A percentile compares a stretch with the other conserved stretches of the same genome.
Evolutionary conservation across 2,329 filamentous ascomycete species (phyloP).

Genomic region (Neofusicoccum ribis): DNA sequence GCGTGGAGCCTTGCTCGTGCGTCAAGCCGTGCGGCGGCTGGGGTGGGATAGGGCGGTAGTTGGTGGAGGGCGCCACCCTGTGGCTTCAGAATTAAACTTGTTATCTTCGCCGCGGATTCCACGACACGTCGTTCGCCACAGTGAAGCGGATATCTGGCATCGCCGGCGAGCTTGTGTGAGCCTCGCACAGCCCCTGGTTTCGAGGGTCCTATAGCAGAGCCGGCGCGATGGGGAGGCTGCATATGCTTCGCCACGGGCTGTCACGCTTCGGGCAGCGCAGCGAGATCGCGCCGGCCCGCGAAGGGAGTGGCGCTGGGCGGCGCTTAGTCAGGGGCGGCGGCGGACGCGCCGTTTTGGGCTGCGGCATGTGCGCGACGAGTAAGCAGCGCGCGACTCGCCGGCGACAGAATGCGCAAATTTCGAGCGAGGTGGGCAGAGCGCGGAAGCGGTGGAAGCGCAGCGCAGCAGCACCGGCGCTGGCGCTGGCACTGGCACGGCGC

Average conservation of each 20-base stretch:
- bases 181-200: constrained; percentile 1
- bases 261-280: background rate
- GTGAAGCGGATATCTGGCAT: background rate
- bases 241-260: constrained; percentile 6
- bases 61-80: background rate
- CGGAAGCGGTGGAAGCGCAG: constrained; percentile 8
- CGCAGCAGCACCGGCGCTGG: background rate
- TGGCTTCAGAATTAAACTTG: background rate
- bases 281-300: constrained; percentile 1
- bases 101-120: background rate
- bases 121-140: background rate
- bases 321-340: constrained; percentile 9
- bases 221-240: background rate
- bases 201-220: constrained; percentile 13
- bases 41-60: background rate
- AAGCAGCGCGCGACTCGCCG: background rate
- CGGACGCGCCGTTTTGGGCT: background rate
- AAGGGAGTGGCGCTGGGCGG: background rate
- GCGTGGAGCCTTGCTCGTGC: background rate
- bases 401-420: background rate
- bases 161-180: background rate
- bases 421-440: background rate
- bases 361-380: constrained; percentile 8
- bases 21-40: background rate
- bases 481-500: too few species aligned